Percentiles rank a stretch among this genome's conserved stretches.
phyloP scores from a whole-genome alignment of 2,329 filamentous ascomycete species.

The Pseudogymnoascus destructans region DNA sequence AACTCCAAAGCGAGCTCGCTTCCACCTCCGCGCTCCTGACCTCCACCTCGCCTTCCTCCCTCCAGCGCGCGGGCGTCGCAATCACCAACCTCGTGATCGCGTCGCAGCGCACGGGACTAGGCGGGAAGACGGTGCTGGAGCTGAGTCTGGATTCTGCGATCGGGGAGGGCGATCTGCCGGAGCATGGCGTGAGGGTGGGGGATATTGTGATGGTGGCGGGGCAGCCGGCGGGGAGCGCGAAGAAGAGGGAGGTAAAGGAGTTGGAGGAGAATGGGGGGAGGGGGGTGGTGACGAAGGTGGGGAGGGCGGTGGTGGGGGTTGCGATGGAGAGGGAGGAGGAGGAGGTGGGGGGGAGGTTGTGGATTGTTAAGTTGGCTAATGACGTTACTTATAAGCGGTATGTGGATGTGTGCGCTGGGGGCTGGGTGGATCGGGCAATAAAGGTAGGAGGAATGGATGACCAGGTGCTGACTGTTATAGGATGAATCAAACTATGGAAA shows the following conservation, averaged over 20 bases:
- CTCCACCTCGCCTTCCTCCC: slow-evolving; percentile 51
- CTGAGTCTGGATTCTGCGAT: slow-evolving; percentile 60
- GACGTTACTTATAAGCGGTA: slow-evolving; percentile 52
- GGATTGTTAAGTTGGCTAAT: slow-evolving; percentile 55
- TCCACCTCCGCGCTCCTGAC: slow-evolving; percentile 57
- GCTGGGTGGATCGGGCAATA: slow-evolving; percentile 11
- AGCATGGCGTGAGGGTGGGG: slow-evolving; percentile 63
- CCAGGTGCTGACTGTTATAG: slow-evolving; percentile 24
- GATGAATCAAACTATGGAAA: slow-evolving; percentile 52
- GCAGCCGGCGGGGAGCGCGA: slow-evolving; percentile 51
- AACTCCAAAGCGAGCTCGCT: slow-evolving; percentile 58
- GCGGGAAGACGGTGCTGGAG: slow-evolving; percentile 81
- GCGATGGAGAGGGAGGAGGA: slow-evolving; percentile 55
- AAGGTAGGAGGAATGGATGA: background rate
- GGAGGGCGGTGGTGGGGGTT: slow-evolving; percentile 45
- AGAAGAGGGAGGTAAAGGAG: slow-evolving; percentile 57
- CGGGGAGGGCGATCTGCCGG: slow-evolving; percentile 43
- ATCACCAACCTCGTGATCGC: slow-evolving; percentile 61
- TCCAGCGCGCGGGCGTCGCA: slow-evolving; percentile 67
- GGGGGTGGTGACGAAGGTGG: slow-evolving; percentile 57
- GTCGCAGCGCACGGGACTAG: slow-evolving; percentile 74
- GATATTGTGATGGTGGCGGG: slow-evolving; percentile 68
- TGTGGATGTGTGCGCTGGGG: slow-evolving; percentile 13
- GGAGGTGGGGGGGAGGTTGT: slow-evolving; percentile 36
- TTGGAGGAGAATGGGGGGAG: slow-evolving; percentile 53